Evolutionary conservation across 495 filamentous ascomycete genomes (phyloP).

Genomic region (Tuber borchii): DNA sequence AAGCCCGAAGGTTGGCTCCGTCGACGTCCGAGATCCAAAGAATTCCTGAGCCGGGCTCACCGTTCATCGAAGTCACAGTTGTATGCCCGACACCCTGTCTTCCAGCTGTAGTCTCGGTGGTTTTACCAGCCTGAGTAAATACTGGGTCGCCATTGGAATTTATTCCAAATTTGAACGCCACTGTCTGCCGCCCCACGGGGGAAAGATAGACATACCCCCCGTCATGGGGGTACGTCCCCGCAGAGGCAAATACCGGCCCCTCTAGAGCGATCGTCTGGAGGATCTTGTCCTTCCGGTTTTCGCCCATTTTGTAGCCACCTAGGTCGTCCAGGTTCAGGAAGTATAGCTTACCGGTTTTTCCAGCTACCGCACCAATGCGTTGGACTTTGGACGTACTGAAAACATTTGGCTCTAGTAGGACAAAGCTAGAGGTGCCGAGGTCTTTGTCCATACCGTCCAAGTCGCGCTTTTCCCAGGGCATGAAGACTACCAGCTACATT

Average conservation of each 20-base stretch:
- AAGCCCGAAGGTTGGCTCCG: slow-evolving; percentile 45
- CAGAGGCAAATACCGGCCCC: slow-evolving; percentile 45
- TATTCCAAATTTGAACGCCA: slow-evolving; percentile 44
- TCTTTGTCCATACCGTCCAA: slow-evolving; percentile 43
- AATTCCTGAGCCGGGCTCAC: slow-evolving; percentile 44
- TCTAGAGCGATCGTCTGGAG: slow-evolving; percentile 42
- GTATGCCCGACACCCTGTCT: slow-evolving; percentile 45
- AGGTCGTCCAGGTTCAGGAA: slow-evolving; percentile 42
- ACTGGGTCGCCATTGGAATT: slow-evolving; percentile 40
- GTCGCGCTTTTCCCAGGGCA: slow-evolving; percentile 43
- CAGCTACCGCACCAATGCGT: slow-evolving; percentile 39
- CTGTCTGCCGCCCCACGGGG: slow-evolving; percentile 43
- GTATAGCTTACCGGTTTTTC: slow-evolving; percentile 42
- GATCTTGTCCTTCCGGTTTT: slow-evolving; percentile 42
- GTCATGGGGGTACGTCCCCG: slow-evolving; percentile 45
- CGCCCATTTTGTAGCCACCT: slow-evolving; percentile 43
- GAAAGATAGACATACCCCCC: slow-evolving; percentile 48
- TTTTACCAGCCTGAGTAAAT: slow-evolving; percentile 44
- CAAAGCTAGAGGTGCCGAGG: slow-evolving; percentile 41
- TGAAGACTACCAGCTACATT: slow-evolving; percentile 36
- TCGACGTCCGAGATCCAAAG: slow-evolving; percentile 46
- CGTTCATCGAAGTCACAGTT: slow-evolving; percentile 45
- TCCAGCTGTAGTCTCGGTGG: slow-evolving; percentile 39
- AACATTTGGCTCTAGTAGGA: slow-evolving; percentile 43
- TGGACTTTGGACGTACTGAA: slow-evolving; percentile 44